phyloP scores from a whole-genome alignment of 106 monocot genomes.

The Dioscorea zingiberensis region DNA sequence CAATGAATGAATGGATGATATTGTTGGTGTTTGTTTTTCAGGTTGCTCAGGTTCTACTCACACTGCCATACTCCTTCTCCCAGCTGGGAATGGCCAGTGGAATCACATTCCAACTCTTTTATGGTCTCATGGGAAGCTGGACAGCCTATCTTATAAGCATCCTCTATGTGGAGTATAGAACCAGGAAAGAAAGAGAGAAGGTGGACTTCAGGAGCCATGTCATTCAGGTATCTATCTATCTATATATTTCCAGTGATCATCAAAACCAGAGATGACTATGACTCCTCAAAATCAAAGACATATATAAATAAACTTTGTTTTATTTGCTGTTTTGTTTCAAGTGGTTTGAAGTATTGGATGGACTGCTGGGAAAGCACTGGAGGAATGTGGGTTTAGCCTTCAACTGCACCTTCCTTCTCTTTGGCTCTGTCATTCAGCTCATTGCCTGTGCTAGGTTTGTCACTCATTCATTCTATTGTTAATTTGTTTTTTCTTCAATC shows the following conservation, averaged over 20 bases:
- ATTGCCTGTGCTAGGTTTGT: constrained; percentile 67
- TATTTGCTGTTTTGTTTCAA: constrained; percentile 9
- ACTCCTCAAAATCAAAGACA: too few species aligned
- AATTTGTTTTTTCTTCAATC: too few species aligned
- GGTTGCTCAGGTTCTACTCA: constrained; percentile 76
- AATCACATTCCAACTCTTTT: constrained; percentile 55
- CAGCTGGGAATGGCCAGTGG: constrained; percentile 72
- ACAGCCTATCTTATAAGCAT: constrained; percentile 79
- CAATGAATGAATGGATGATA: too few species aligned
- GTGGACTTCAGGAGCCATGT: constrained; percentile 70
- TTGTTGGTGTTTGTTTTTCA: constrained; percentile 10
- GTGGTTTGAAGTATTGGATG: constrained; percentile 83
- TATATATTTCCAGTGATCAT: too few species aligned
- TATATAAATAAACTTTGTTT: too few species aligned
- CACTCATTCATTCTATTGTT: too few species aligned
- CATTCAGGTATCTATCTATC: constrained; percentile 37
- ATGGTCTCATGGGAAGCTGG: constrained; percentile 73
- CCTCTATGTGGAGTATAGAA: constrained; percentile 67
- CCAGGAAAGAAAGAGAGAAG: constrained; percentile 83
- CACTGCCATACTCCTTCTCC: constrained; percentile 73
- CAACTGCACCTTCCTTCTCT: constrained; percentile 81
- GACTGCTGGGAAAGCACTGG: constrained; percentile 69
- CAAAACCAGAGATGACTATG: too few species aligned
- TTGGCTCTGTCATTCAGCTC: constrained; percentile 80
- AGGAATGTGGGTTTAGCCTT: constrained; percentile 68